phyloP scores from a whole-genome alignment of 345 rosid genomes.

The Pseudoturritis turrita region DNA sequence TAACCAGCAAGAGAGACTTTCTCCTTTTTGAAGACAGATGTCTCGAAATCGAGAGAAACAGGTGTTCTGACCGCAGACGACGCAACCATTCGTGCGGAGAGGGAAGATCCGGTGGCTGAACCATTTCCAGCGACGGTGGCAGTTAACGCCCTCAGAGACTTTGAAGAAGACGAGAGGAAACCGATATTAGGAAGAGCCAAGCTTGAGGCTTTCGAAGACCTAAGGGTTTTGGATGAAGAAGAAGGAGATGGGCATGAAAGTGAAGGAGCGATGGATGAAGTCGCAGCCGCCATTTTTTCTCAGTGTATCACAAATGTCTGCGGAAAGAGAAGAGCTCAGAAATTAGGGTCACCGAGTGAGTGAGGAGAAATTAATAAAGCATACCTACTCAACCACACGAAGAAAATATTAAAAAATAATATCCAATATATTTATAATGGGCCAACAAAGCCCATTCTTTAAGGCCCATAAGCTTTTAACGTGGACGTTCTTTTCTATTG shows the following conservation, averaged over 20 bases:
- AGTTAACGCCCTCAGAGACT: conserved; percentile 33
- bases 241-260: conserved; percentile 28
- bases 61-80: conserved; percentile 37
- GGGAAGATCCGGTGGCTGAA: conserved; percentile 36
- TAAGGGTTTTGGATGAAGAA: conserved; percentile 26
- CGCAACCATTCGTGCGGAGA: conserved; percentile 46
- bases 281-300: conserved; percentile 42
- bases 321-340: conserved; percentile 6
- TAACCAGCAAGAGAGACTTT: conserved; percentile 69
- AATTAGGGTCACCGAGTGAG: conserved; percentile 20
- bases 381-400: conserved; percentile 1
- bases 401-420: neutral
- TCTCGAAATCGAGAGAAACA: conserved; percentile 53
- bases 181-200: conserved; percentile 26
- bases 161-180: conserved; percentile 40
- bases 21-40: conserved; percentile 79
- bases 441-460: neutral
- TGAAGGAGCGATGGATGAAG: conserved; percentile 38
- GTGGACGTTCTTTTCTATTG: neutral
- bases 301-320: conserved; percentile 4
- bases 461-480: neutral
- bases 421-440: neutral
- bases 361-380: neutral
- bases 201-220: conserved; percentile 13
- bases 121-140: conserved; percentile 32